A percentile compares a stretch with the other conserved stretches of the same genome.
Evolutionary conservation across 768 basidiomycete species (phyloP).

Genomic region (Hericium coralloides): DNA sequence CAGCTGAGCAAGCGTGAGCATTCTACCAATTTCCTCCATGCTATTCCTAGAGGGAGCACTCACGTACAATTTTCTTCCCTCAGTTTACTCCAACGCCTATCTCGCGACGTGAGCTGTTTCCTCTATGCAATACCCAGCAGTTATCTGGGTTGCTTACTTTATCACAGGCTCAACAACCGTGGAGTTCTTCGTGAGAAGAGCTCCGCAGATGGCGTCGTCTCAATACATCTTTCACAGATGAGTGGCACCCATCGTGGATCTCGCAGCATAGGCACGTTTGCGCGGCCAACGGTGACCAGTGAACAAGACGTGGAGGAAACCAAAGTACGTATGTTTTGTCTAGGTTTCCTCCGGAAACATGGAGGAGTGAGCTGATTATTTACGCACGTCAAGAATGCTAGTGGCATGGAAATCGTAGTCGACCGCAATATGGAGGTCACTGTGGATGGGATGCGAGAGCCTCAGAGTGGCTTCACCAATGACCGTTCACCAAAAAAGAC

Average conservation of each 20-base stretch:
- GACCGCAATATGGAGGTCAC: too few species aligned
- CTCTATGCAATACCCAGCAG: too few species aligned
- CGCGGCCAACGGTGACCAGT: too few species aligned
- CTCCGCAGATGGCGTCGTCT: background rate
- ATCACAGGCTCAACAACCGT: slow-evolving; percentile 30
- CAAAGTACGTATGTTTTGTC: too few species aligned
- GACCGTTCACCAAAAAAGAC: too few species aligned
- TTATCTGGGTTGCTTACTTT: background rate
- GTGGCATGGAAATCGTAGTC: too few species aligned
- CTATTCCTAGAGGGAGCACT: background rate
- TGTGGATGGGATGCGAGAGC: too few species aligned
- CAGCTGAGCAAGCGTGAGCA: slow-evolving; percentile 42
- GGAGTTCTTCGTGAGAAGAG: background rate
- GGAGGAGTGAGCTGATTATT: too few species aligned
- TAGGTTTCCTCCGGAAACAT: too few species aligned
- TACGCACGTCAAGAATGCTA: too few species aligned
- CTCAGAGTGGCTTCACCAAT: too few species aligned
- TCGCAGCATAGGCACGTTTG: background rate
- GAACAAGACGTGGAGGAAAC: too few species aligned
- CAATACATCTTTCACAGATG: background rate
- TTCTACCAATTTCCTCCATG: background rate
- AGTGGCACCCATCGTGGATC: background rate
- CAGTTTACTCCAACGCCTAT: slow-evolving; percentile 52
- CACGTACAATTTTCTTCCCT: background rate
- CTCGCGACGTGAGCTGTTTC: slow-evolving; percentile 29